Base-by-base conservation (phyloP, 1,284 basidiomycete genomes). In the Xerocomus amazonicus region DNA sequence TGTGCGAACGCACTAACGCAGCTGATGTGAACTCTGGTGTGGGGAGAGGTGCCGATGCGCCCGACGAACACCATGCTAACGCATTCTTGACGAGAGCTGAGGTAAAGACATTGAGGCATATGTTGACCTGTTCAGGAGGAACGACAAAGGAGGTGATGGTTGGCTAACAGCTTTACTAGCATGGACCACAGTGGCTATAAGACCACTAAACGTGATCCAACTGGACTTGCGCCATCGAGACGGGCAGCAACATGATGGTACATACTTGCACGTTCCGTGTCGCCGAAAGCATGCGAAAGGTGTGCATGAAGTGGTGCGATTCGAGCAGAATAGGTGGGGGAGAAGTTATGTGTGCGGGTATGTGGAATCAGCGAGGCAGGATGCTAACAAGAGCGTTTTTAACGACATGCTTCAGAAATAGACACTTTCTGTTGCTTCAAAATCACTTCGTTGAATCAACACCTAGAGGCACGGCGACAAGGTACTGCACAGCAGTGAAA, bases 261-360 rank as follows among this genome's bases (percentile, higher is more conserved):
- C 28, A 74, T 68, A 37, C 72, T 56, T 14, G 87, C 87, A 2
- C 78, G 73, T 10, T 71, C 68, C 2, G 67, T 62, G 23, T 73
- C 68, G 6, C 73, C 71, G 12, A 75, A 59, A 5, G 83, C 79
- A 60, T 90, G 87, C 9, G 84, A 80, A 17, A 90, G 75, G 53
- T 89, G 84, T 0, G 80, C 86, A 53, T 87, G 77, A 51, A 84
- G 77, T 5, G 88, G 70, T 2, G 84, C 75, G 13, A 89, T 79
- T 5, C 83, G 79, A 0, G 81, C 73, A 2, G 80, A 72, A 59
- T 83, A 89, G 0, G 66, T 51, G 9, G 63, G 54, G 59, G 84
- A 90, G 32, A 88, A 65, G 10, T 66, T 61, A 50, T 77, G 65
- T 1, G 77, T 79, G 9, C 84, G 78, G 6, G 80, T 76, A 59